Base-by-base conservation (phyloP, 1,139 yeast genomes). In the Protomyces arabidopsidicola region DNA sequence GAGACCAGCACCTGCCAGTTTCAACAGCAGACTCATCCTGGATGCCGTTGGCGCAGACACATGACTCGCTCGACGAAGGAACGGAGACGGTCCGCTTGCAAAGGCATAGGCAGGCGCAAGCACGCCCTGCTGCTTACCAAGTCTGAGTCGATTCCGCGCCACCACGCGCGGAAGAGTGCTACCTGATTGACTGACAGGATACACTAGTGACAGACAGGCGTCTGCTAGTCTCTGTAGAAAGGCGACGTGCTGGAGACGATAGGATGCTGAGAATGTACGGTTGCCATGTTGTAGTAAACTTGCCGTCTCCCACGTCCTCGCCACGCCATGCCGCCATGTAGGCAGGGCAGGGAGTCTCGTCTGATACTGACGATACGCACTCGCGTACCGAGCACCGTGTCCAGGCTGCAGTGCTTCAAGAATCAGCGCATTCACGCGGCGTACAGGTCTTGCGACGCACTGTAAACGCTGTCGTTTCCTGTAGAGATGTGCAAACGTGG, bases 81-180 rank as follows among this genome's bases (percentile, higher is more conserved):
- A 35, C 12, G 20, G 52, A 27, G 31, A 27, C 22, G 34, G 20
- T 27, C 24, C 45, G 9, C 45, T 34, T 6, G 54, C 35, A 48
- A 2, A 39, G 22, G 34, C 48, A 45, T 18, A 53, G 42, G n/a
- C 51, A 18, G 24, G 52, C 12, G 51, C 27, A 27, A 20, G 55
- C 36, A 27, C 31, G n/a, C 24, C 61, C 55, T 36, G 61, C 61
- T n/a, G 51, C 55, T 38, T 50, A 10, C 10, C 38, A 18, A 16
- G 39, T 12, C 18, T 24, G 10, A 14, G n/a, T 14, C 60, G 45
- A 35, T 6, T 24, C n/a, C 27, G 35, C 34, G 35, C 27, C 16
- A 18, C 31, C 14, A 8, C 45, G 20, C 10, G 42, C 16, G 42
- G 22, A 8, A 36, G 22, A 18, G 12, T 10, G 12, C 22, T 16